Evolutionary conservation across 345 rosid genomes (phyloP), one percentile per base, ranked within the genome.

Genomic region (Syzygium aqueum): DNA sequence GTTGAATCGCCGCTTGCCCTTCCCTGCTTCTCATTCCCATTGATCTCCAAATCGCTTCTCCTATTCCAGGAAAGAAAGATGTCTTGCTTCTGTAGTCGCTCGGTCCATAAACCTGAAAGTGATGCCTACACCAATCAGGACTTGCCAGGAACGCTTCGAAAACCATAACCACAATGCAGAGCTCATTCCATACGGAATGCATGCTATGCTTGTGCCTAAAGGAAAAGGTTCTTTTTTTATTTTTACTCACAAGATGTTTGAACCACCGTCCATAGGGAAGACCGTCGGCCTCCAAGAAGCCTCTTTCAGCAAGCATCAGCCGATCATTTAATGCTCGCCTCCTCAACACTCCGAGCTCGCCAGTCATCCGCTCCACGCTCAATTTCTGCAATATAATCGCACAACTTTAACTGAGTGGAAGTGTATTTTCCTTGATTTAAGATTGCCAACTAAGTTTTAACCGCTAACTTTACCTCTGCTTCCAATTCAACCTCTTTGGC

Each of bases 221-320:
- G 16, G 43, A 30, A 37, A 65, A 65, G 19, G 5, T 61, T n/a
- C 17, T 17, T 33, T 2, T 16, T 2, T 8, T n/a, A 6, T 30
- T 8, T 65, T 73, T 84, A 86, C 98, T 94, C 88, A 95, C 99
- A 84, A 96, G 98, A 95, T 97, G 99, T 90, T 94, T 97, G 92
- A 96, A 97, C 99, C 99, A 96, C 73, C 87, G 92, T 89, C 94
- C 92, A 85, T 97, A 97, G 86, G 87, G 91, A 87, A 96, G 92
- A 87, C 99, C 99, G 7, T 94, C 93, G 33, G 91, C 85, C 89
- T 96, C 99, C 88, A 97, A 89, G 91, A 96, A 96, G 83, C 99
- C 98, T 94, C 98, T 94, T 90, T 97, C 99, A 1, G 93, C 96
- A 86, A 94, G 96, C 97, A 96, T 95, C 91, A 97, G 88, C 84